Evolutionary conservation across 2,329 filamentous ascomycete genomes (phyloP), one percentile per base, ranked within the genome.

Genomic region (Orbilia ellipsospora): DNA sequence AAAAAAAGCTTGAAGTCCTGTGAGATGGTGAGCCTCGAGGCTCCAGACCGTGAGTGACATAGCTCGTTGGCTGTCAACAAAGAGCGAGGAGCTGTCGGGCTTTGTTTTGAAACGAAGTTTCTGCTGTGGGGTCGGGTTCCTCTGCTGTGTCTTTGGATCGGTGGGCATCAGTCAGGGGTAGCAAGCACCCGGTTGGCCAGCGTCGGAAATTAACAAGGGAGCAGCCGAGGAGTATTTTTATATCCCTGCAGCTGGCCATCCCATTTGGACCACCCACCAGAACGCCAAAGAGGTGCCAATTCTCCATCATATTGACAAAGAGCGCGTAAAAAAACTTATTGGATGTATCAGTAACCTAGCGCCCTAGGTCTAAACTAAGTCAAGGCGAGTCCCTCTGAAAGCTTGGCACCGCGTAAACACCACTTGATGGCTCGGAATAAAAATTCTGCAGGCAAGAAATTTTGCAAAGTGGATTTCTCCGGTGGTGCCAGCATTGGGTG

Each of bases 171-270:
- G 42, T 13, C n/a, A 15, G 44, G 44, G 16, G 15, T 2, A 48
- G 16, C 16, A 48, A 18, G 5, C 31, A 36, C 6, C 31, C 44
- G 13, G 44, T 48, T 48, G 44, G 16, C 44, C 31, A 36, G 44
- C 44, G 13, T 48, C 44, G 44, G 44, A 48, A 48, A 48, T 48
- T 48, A 48, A 48, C 44, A 48, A 48, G 44, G 44, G 13, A 48
- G 16, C 44, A 48, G 16, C 44, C 13, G 16, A 48, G 13, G 13
- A 48, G 23, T 48, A 48, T 48, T 48, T 48, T n/a, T 48, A 48
- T 18, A 48, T n/a, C 44, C 44, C 44, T 48, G 44, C 44, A n/a
- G 16, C 5, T 36, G 31, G 44, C 2, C 44, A 48, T 48, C 16
- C 15, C 5, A 48, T 48, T 4, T 7, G 5, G 44, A 48, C 7